These are phyloP conservation scores for Aspergillus pseudotamarii DNA, from an alignment of 2,329 filamentous ascomycete genomes.

Conservation along the genomic window DNA sequence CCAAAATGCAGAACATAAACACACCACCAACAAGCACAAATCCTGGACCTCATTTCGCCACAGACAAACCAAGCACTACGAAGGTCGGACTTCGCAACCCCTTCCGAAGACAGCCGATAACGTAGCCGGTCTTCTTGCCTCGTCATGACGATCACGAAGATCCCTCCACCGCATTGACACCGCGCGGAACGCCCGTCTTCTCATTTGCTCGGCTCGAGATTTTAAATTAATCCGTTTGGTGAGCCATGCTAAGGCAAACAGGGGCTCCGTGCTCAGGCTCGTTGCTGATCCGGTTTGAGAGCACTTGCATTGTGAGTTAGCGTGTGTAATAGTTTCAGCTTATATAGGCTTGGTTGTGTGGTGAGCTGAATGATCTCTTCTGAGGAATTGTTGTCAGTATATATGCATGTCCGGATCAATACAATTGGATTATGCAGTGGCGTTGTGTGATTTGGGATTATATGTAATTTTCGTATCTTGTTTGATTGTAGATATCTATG, in stretches of 20 bases:
- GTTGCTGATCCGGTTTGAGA: background rate
- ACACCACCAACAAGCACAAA: too few relatives aligned
- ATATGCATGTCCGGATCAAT: background rate
- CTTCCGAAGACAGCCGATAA: background rate
- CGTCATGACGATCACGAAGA: background rate
- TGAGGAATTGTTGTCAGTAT: background rate
- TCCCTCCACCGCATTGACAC: conserved; percentile 2
- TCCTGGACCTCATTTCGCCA: background rate
- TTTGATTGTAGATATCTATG: background rate
- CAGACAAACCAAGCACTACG: background rate
- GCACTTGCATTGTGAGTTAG: background rate
- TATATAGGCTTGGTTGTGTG: background rate
- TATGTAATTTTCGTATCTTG: background rate
- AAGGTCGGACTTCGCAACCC: background rate
- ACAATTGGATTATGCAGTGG: background rate
- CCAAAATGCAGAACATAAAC: too few relatives aligned
- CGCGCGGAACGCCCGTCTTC: background rate
- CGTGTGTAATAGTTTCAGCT: background rate
- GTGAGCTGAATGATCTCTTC: background rate
- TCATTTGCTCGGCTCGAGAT: too few relatives aligned
- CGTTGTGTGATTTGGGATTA: background rate
- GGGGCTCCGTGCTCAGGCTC: background rate
- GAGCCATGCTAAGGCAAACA: background rate
- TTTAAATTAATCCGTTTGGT: background rate
- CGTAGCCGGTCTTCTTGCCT: background rate